Conservation (phyloP, 129 eudicot species). For the Smallanthus sonchifolius region DNA sequence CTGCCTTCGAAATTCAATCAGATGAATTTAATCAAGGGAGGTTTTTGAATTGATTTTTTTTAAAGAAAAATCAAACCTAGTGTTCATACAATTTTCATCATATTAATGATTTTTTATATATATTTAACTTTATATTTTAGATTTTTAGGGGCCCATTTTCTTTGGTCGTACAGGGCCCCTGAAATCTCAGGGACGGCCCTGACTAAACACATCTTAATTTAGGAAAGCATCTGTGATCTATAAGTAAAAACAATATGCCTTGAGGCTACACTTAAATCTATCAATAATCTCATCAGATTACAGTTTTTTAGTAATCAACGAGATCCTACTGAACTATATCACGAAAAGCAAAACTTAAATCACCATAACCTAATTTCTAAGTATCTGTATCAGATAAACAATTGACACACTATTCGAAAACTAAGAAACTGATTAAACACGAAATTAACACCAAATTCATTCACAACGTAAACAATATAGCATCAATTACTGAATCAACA, state of each 20-base stretch:
- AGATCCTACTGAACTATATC: neutral
- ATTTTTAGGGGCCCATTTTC: no score
- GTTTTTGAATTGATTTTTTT: no score
- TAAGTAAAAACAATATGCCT: neutral
- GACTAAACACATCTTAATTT: neutral
- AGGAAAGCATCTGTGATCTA: neutral
- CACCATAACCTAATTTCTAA: constrained; percentile 1
- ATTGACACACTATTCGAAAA: neutral
- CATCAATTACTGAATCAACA: neutral
- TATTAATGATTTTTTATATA: no score
- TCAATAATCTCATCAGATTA: neutral
- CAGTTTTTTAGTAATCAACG: neutral
- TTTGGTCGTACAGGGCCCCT: no score
- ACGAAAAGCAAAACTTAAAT: neutral
- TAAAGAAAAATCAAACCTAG: no score
- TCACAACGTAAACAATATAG: neutral
- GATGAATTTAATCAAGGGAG: no score
- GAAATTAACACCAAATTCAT: constrained; percentile 6
- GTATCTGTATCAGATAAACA: neutral
- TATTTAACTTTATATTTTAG: no score
- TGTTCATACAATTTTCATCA: no score
- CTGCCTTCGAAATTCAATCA: no score
- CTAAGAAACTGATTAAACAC: no score
- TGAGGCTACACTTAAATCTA: neutral
- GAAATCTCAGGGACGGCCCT: no score